Evolutionary conservation across 2,329 filamentous ascomycete genomes (phyloP).

Genomic region (Dactylonectria estremocensis): DNA sequence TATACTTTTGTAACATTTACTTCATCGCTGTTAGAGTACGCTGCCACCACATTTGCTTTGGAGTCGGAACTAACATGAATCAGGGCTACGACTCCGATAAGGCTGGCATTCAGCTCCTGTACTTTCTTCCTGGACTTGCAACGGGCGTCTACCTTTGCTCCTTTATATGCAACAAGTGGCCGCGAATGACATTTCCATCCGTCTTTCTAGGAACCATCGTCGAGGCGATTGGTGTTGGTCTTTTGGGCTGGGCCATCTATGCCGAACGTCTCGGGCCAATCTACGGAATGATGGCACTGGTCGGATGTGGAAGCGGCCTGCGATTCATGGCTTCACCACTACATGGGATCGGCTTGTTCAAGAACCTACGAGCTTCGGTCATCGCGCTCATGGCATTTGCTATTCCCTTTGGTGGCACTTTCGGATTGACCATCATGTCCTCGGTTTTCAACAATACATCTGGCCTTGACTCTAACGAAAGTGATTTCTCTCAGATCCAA

Average conservation of each 20-base stretch:
- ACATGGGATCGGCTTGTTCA: conserved; percentile 75
- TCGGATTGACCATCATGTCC: conserved; percentile 78
- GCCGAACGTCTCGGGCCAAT: conserved; percentile 64
- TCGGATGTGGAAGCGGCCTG: conserved; percentile 74
- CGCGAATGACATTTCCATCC: conserved; percentile 73
- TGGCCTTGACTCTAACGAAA: conserved; percentile 44
- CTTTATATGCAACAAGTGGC: conserved; percentile 73
- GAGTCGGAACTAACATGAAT: background rate
- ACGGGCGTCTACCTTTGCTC: conserved; percentile 72
- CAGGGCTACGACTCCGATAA: conserved; percentile 65
- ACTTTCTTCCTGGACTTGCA: conserved; percentile 75
- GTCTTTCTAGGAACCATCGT: conserved; percentile 70
- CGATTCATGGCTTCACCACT: conserved; percentile 76
- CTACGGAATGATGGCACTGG: conserved; percentile 77
- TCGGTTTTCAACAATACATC: conserved; percentile 76
- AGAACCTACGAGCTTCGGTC: conserved; percentile 69
- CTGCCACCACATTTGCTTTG: background rate
- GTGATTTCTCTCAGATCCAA: conserved; percentile 45
- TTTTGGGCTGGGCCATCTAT: conserved; percentile 71
- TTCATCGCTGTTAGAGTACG: conserved; percentile 71
- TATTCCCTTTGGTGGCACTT: conserved; percentile 74
- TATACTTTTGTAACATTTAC: conserved; percentile 80
- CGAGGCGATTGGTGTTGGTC: conserved; percentile 71
- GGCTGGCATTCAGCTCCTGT: conserved; percentile 72
- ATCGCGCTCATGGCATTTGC: conserved; percentile 73